Conservation (phyloP, 768 basidiomycete genomes). For the Leccinum fibrillosum region DNA sequence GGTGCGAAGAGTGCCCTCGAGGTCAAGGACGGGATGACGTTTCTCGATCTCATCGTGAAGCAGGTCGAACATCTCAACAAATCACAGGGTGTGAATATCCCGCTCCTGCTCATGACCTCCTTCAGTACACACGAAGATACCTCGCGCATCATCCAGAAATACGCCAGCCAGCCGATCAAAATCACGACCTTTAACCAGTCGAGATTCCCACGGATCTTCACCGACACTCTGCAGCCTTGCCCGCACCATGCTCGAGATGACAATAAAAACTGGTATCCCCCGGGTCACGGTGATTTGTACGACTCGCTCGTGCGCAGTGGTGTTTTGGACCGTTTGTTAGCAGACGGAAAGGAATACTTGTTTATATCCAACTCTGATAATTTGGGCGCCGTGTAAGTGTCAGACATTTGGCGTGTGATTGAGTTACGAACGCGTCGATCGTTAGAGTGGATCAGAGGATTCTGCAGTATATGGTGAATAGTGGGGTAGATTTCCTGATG, state of each 20-base stretch:
- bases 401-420: constrained; percentile 1
- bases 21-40: constrained; percentile 97
- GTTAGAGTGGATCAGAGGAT: constrained; percentile 77
- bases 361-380: constrained; percentile 99
- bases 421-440: constrained; percentile 1
- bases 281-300: constrained; percentile 96
- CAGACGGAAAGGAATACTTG: constrained; percentile 94
- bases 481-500: constrained; percentile 85
- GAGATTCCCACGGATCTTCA: constrained; percentile 88
- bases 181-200: constrained; percentile 94
- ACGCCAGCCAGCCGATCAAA: constrained; percentile 90
- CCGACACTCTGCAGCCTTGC: constrained; percentile 83
- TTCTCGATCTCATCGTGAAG: constrained; percentile 90
- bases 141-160: constrained; percentile 94
- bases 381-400: constrained; percentile 81
- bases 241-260: constrained; percentile 76
- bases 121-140: constrained; percentile 99
- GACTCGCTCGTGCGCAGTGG: constrained; percentile 90
- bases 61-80: constrained; percentile 97
- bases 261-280: constrained; percentile 95
- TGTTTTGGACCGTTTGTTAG: constrained; percentile 82
- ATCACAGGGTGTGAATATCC: constrained; percentile 79
- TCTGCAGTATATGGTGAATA: constrained; percentile 81
- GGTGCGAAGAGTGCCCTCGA: constrained; percentile 93
- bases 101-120: constrained; percentile 98